Evolutionary conservation across 768 basidiomycete species (phyloP).

Genomic region (Rhodotorula toruloides): DNA sequence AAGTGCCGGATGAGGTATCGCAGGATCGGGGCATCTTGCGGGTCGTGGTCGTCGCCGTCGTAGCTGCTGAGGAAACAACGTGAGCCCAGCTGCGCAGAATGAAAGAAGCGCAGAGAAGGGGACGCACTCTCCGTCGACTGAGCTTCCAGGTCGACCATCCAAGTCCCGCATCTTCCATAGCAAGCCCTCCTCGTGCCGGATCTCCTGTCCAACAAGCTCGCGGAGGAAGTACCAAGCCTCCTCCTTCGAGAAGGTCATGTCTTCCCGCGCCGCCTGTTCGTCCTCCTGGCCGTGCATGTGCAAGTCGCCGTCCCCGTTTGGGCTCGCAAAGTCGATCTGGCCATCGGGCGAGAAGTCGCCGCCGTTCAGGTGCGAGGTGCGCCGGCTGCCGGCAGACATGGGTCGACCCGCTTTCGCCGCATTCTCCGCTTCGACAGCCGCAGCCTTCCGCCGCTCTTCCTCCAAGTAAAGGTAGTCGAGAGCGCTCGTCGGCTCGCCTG

Average conservation of each 20-base stretch:
- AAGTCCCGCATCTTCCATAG: constrained; percentile 26
- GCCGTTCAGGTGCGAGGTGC: background rate
- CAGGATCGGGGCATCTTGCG: constrained; percentile 22
- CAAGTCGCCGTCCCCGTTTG: background rate
- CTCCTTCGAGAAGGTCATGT: constrained; percentile 9
- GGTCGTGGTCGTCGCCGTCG: constrained; percentile 16
- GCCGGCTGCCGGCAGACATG: no score
- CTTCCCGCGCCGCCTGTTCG: background rate
- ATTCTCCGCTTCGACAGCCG: background rate
- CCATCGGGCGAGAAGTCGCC: background rate
- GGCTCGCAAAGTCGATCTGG: background rate
- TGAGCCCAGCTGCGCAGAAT: no score
- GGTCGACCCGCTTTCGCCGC: no score
- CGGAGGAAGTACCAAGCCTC: constrained; percentile 31
- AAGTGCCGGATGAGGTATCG: constrained; percentile 36
- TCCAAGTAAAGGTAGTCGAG: constrained; percentile 13
- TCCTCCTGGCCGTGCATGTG: background rate
- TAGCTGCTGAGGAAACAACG: background rate
- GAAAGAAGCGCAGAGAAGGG: background rate
- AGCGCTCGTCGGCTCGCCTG: background rate
- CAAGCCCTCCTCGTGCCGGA: constrained; percentile 17
- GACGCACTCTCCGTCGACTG: background rate
- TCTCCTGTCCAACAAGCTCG: constrained; percentile 25
- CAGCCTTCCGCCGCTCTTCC: background rate
- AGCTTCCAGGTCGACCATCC: background rate